Conservation (phyloP, 345 rosid genomes). For the Adansonia digitata region DNA sequence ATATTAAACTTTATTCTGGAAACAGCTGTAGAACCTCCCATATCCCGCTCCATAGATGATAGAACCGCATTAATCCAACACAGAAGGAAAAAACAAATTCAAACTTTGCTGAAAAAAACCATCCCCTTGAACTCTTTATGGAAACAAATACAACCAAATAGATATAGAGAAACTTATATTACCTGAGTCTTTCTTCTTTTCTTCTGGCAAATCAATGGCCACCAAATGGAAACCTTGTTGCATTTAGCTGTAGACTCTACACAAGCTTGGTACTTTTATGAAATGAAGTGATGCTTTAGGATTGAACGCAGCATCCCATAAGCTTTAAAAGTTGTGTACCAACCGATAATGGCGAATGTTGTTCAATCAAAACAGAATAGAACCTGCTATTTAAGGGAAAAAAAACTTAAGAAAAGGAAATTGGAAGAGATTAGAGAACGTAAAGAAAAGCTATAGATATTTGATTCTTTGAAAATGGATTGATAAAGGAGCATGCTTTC, state of each 20-base stretch:
- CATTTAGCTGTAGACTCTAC: slow-evolving; percentile 2
- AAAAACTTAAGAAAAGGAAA: background rate
- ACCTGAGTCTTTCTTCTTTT: background rate
- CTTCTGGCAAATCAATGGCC: background rate
- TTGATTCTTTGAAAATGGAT: background rate
- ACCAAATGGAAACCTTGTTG: background rate
- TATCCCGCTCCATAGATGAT: background rate
- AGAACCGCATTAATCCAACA: background rate
- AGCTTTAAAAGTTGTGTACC: slow-evolving; percentile 16
- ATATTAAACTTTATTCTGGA: background rate
- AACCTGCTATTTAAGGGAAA: background rate
- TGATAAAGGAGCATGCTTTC: background rate
- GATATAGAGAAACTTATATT: background rate
- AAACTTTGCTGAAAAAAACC: background rate
- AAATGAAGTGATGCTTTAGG: slow-evolving; percentile 16
- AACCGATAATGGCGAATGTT: slow-evolving; percentile 37
- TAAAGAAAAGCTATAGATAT: background rate
- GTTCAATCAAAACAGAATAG: slow-evolving; percentile 13
- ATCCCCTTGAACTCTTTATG: background rate
- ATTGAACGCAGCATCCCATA: slow-evolving; percentile 19
- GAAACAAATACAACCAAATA: background rate
- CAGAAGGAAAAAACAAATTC: background rate
- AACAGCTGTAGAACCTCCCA: background rate
- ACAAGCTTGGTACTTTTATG: slow-evolving; percentile 11
- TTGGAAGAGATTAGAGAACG: slow-evolving; percentile 4